Percentiles rank a stretch among this genome's conserved stretches.
These are phyloP conservation scores for Coriaria nepalensis DNA, from an alignment of 306 rosid genomes.

Conservation along the genomic window DNA sequence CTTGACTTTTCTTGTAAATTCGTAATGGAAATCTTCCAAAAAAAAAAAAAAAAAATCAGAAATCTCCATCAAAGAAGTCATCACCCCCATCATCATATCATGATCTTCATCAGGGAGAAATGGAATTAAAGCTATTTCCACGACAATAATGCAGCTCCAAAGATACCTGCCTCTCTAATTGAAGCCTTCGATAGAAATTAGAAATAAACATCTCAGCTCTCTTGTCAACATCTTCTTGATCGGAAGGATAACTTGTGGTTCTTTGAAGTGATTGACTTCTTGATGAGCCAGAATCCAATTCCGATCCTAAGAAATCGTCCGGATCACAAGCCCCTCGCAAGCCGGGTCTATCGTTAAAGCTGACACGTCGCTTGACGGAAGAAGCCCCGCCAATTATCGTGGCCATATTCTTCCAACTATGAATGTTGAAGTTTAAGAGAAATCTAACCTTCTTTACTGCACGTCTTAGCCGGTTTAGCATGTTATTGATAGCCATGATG, in stretches of 20 bases:
- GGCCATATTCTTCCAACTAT: slow-evolving; percentile 39
- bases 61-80: too few species aligned
- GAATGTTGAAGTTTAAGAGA: slow-evolving; percentile 31
- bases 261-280: slow-evolving; percentile 42
- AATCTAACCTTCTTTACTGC: slow-evolving; percentile 49
- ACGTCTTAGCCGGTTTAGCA: slow-evolving; percentile 32
- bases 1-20: too few species aligned
- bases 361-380: slow-evolving; percentile 14
- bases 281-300: slow-evolving; percentile 15
- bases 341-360: slow-evolving; percentile 50
- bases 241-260: slow-evolving; percentile 39
- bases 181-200: slow-evolving; percentile 61
- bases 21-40: too few species aligned
- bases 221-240: slow-evolving; percentile 59
- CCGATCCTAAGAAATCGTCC: slow-evolving; percentile 13
- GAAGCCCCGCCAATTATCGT: slow-evolving; percentile 27
- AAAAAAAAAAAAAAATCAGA: too few species aligned
- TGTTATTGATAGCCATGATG: slow-evolving; percentile 20
- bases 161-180: slow-evolving; percentile 61
- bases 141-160: slow-evolving; percentile 44
- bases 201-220: slow-evolving; percentile 60
- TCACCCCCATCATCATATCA: too few species aligned
- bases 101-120: too few species aligned
- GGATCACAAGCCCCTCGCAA: slow-evolving; percentile 23
- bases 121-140: slow-evolving; percentile 30